Evolutionary conservation across 192 early-diverging fungal genomes (phyloP).

Genomic region (Geranomyces variabilis): DNA sequence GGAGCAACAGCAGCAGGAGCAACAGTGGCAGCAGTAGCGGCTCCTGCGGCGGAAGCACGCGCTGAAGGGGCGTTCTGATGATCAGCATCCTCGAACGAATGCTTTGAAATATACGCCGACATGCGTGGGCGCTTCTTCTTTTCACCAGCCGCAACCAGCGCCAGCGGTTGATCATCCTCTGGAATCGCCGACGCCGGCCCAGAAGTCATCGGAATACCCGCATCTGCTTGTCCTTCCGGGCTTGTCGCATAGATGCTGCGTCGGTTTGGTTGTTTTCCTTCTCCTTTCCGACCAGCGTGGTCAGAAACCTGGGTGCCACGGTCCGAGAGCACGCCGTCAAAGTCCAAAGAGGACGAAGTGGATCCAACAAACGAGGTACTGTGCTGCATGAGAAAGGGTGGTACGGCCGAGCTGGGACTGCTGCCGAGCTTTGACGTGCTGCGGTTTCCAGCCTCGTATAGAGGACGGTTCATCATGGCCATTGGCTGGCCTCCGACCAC

Average conservation of each 20-base stretch:
- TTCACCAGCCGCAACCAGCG: neutral
- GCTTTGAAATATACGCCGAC: constrained; percentile 3
- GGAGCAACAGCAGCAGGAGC: neutral
- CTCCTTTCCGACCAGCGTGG: neutral
- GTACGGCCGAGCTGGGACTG: constrained; percentile 12
- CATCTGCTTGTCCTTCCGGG: too few relatives aligned
- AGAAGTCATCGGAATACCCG: too few relatives aligned
- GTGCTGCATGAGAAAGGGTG: neutral
- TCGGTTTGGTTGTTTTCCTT: neutral
- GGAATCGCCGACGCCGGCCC: neutral
- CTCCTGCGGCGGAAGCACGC: neutral
- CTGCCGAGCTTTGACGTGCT: constrained; percentile 3
- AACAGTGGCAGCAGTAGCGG: neutral
- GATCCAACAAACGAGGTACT: neutral
- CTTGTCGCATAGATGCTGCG: neutral
- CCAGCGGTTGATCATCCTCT: constrained; percentile 2
- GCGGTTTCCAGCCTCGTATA: neutral
- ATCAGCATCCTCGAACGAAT: neutral
- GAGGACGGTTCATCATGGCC: neutral
- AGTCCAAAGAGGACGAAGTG: neutral
- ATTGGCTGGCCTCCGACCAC: neutral
- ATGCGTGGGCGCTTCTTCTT: constrained; percentile 6
- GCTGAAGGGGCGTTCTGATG: too few relatives aligned
- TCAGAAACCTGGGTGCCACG: neutral
- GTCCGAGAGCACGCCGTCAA: neutral